Conservation (phyloP, 2,329 filamentous ascomycete species). For the Alternaria viburni region DNA sequence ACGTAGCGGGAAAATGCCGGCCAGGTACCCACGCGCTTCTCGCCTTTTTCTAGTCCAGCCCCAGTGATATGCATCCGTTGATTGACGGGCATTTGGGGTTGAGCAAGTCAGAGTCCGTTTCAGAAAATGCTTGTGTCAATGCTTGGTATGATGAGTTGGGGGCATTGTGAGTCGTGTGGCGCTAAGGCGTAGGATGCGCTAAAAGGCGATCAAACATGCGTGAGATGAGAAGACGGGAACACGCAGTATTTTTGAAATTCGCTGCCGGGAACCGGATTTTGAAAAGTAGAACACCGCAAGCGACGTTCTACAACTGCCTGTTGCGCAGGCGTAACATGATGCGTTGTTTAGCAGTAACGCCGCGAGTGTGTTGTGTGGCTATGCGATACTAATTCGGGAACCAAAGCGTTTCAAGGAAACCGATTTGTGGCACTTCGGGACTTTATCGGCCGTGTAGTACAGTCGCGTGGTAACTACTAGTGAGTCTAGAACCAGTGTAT, state of each 20-base stretch:
- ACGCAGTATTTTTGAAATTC: neutral
- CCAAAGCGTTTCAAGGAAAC: neutral
- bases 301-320: neutral
- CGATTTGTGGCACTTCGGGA: neutral
- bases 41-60: conserved; percentile 10
- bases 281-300: neutral
- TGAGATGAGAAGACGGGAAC: conserved; percentile 37
- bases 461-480: neutral
- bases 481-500: neutral
- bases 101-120: conserved; percentile 18
- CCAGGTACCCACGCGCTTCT: neutral
- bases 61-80: conserved; percentile 5
- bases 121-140: conserved; percentile 12
- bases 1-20: neutral
- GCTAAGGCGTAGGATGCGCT: conserved; percentile 27
- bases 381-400: neutral
- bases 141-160: conserved; percentile 20
- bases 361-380: neutral
- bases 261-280: neutral
- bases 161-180: conserved; percentile 11
- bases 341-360: neutral
- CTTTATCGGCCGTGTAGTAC: conserved; percentile 1
- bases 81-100: conserved; percentile 3
- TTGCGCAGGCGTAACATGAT: neutral
- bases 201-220: conserved; percentile 41